Conservation (phyloP, 2,329 filamentous ascomycete genomes). For the Camillea tinctor region DNA sequence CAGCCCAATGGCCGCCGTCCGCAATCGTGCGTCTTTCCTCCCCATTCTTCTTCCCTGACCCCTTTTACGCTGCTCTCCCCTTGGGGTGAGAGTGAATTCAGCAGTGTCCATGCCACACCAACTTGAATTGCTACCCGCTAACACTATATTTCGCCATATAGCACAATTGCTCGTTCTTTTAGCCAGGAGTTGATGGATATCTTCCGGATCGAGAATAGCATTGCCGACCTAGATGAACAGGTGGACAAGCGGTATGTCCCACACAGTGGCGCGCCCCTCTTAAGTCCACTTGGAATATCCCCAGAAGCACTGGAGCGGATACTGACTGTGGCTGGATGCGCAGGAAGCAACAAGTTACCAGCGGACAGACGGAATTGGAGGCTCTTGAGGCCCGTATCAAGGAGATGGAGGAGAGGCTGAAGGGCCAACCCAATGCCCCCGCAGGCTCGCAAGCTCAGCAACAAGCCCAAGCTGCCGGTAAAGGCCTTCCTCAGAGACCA, state of each 20-base stretch:
- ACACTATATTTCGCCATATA: slow-evolving; percentile 39
- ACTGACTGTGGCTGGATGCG: slow-evolving; percentile 9
- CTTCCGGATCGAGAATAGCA: slow-evolving; percentile 80
- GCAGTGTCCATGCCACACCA: background rate
- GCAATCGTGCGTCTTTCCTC: slow-evolving; percentile 69
- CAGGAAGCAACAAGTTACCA: slow-evolving; percentile 77
- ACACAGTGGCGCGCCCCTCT: slow-evolving; percentile 5
- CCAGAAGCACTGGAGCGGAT: background rate
- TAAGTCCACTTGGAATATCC: background rate
- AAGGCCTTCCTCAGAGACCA: slow-evolving; percentile 30
- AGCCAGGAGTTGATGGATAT: slow-evolving; percentile 83
- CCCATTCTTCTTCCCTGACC: slow-evolving; percentile 18
- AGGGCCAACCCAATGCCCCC: slow-evolving; percentile 24
- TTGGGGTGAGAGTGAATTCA: background rate
- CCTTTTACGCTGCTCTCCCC: too few relatives aligned
- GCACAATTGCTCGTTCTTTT: slow-evolving; percentile 85
- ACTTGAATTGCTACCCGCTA: slow-evolving; percentile 17
- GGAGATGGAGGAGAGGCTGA: slow-evolving; percentile 80
- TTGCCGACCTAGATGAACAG: slow-evolving; percentile 71
- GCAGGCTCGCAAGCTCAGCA: slow-evolving; percentile 27
- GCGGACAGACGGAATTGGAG: slow-evolving; percentile 77
- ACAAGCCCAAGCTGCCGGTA: slow-evolving; percentile 28
- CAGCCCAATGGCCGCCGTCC: slow-evolving; percentile 75
- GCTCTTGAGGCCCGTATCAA: slow-evolving; percentile 79
- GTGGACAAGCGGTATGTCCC: slow-evolving; percentile 76